Base-by-base conservation (phyloP, 148 eudicot species). In the Camellia granthamiana region DNA sequence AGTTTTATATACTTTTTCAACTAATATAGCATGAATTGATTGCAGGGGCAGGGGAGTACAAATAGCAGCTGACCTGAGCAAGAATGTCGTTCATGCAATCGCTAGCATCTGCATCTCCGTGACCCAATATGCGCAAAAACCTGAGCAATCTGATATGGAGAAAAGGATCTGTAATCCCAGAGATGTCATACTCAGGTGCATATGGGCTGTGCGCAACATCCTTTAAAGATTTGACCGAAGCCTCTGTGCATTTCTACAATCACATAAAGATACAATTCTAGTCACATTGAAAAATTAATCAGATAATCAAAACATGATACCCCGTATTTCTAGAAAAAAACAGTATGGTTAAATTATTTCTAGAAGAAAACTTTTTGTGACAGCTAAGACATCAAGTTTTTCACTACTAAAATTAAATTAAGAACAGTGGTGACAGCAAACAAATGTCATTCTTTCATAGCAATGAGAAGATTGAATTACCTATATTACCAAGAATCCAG, bases 1-100 rank as follows among this genome's bases (percentile, higher is more conserved):
- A 56, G 52, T n/a, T 59, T 41, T 15, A 56, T 76, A 43, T 9
- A 42, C n/a, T 14, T 3, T 54, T 59, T 46, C 42, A 16, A 16
- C 58, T 42, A 52, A 78, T 56, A 16, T 38, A 69, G 47, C 16
- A 72, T 47, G 69, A 61, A 43, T 23, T 41, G 18, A 60, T 59
- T 59, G 70, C 65, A 56, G 78, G 12, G 72, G 59, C 56, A 4
- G 51, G 60, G 51, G 44, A 75, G 73, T 42, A 73, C 56, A 68
- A 80, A 77, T 42, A 69, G 55, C 52, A 82, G 72, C 88, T 79
- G 85, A 94, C 99, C 97, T 97, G 99, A 52, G 99, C 99, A 84
- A 97, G 99, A 76, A 97, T 86, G 81, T 97, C 99, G 87, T 90
- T 97, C 99, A 97, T 97, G 81, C 84, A 76, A 79, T 97, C 99